Percentiles rank a stretch among this genome's conserved stretches.
Conservation (phyloP, 179 eudicot genomes). For the Silene vulgaris region DNA sequence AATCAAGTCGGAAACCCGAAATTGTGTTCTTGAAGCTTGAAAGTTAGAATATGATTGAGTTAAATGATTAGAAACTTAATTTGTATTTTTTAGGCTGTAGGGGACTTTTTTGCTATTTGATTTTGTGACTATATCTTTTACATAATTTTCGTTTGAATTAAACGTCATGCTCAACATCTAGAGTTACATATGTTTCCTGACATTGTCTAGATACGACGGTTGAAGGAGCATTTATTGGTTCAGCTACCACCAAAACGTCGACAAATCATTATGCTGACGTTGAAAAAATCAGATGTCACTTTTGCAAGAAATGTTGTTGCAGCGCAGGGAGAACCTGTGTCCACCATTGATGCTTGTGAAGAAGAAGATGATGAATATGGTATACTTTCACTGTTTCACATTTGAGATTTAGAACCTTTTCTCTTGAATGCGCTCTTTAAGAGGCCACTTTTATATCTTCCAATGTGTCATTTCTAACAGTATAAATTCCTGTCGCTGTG, state of each 20-base stretch:
- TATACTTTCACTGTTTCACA: constrained; percentile 16
- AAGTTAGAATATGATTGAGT: neutral
- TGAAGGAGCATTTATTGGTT: constrained; percentile 81
- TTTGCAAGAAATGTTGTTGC: constrained; percentile 46
- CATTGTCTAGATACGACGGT: constrained; percentile 70
- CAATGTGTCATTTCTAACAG: neutral
- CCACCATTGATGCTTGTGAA: constrained; percentile 30
- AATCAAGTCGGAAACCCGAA: neutral
- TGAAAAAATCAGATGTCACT: constrained; percentile 64
- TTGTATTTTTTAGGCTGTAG: neutral
- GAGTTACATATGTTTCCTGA: constrained; percentile 19
- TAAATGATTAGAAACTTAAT: neutral
- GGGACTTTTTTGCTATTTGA: neutral
- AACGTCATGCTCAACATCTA: neutral
- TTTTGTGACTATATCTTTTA: neutral
- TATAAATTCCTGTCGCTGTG: constrained; percentile 1
- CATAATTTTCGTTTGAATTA: neutral
- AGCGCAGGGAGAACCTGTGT: constrained; percentile 29
- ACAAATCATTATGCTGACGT: constrained; percentile 62
- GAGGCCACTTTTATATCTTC: constrained; percentile 1
- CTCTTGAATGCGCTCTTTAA: constrained; percentile 1
- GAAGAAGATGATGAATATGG: constrained; percentile 48
- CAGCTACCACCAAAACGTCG: constrained; percentile 91
- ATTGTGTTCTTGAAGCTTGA: neutral
- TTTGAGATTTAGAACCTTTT: constrained; percentile 13